Base-by-base conservation (phyloP, 352 stramenopile genomes). In the Pythium sp. region DNA sequence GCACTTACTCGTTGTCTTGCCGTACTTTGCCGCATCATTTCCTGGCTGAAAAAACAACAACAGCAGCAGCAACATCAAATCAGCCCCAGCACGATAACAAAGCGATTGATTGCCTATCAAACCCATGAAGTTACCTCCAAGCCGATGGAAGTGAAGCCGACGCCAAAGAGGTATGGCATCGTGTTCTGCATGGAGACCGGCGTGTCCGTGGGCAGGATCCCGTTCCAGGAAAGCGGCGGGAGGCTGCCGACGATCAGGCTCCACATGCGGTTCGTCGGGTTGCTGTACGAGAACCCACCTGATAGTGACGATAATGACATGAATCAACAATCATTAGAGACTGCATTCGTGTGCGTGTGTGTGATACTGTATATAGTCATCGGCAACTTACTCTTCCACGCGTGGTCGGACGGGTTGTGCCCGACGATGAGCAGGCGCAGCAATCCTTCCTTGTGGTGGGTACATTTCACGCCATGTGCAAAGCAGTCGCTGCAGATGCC, bases 261-360 rank as follows among this genome's bases (percentile, higher is more conserved):
- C 91, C 90, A 97, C 81, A 97, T 93, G 34, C 87, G 87, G 69
- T 97, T 97, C 24, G 72, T 94, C 11, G 91, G 91, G 60, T 97
- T 97, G 67, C 86, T 94, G 54, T 68, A 68, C 54, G 63, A 68
- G 63, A 56, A 68, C 3, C 63, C 63, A 30, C 63, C 63, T 68
- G 53, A 1, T 24, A 20, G 9, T 18, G 34, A 36, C 32, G 15
- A 5, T 14, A 22, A 38, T 12, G 30, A 2, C 11, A 46, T 15
- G n/a, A 38, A 51, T 1, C 43, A 51, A 51, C 41, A 32, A 32
- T 32, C 30, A 5, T 5, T 32, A 32, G 30, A 6, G 30, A 32
- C 30, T 32, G 2, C 30, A 32, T 3, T 32, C 30, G 30, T 32
- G 30, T 49, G 18, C 20, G 43, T 22, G 41, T 49, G 41, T 9